Conservation (phyloP, 495 filamentous ascomycete species). For the Neurospora sp. region DNA sequence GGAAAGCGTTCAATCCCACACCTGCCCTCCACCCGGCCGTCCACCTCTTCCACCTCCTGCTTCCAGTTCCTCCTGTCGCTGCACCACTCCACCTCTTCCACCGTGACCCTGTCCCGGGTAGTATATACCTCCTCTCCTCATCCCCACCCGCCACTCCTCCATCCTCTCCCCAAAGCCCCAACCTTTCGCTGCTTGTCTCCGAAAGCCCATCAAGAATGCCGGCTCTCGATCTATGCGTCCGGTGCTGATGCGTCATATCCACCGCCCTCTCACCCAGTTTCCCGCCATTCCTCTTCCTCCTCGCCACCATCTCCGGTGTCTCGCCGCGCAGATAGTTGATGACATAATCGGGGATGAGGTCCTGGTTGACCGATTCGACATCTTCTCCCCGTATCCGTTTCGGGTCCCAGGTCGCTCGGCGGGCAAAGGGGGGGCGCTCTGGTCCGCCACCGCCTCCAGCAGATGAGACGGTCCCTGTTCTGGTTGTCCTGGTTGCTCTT, state of each 20-base stretch:
- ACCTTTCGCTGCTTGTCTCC: conserved; percentile 1
- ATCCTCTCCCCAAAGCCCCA: neutral
- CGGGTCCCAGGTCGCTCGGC: conserved; percentile 18
- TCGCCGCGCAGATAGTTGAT: conserved; percentile 35
- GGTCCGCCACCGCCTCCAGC: neutral
- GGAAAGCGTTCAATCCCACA: conserved; percentile 26
- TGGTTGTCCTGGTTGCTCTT: conserved; percentile 6
- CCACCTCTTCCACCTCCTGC: conserved; percentile 9
- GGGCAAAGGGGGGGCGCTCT: conserved; percentile 2
- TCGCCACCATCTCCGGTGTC: conserved; percentile 32
- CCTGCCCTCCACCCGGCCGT: conserved; percentile 30
- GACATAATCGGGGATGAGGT: conserved; percentile 37
- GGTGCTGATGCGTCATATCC: conserved; percentile 16
- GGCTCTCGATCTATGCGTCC: conserved; percentile 21
- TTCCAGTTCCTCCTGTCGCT: neutral
- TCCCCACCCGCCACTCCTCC: conserved; percentile 3
- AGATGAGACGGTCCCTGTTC: neutral
- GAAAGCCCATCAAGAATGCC: conserved; percentile 24
- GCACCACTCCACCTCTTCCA: neutral
- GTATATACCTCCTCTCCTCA: conserved; percentile 9
- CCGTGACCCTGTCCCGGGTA: neutral
- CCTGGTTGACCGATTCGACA: conserved; percentile 21
- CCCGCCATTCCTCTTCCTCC: conserved; percentile 26
- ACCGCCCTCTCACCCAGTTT: conserved; percentile 24
- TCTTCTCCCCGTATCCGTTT: conserved; percentile 4